Evolutionary conservation across 192 early-diverging fungal genomes (phyloP).

Genomic region (Umbelopsis vinacea): DNA sequence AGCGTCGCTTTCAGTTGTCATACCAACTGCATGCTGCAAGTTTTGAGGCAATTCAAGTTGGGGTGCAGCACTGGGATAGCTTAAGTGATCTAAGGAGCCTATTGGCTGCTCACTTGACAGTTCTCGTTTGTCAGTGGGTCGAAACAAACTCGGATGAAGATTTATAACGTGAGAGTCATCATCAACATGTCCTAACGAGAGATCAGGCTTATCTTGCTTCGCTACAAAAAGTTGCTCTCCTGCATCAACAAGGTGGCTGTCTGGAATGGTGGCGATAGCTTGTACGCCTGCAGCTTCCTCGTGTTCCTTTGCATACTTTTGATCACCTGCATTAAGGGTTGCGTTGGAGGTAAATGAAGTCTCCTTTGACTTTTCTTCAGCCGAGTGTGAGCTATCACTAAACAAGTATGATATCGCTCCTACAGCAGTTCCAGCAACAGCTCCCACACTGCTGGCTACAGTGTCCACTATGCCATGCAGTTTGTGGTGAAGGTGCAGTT

Average conservation of each 20-base stretch:
- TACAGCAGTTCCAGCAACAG: slow-evolving; percentile 15
- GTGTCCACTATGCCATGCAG: background rate
- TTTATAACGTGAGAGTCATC: background rate
- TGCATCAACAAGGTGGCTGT: background rate
- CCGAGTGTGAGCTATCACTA: background rate
- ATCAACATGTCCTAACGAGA: background rate
- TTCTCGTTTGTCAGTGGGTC: background rate
- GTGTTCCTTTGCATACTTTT: background rate
- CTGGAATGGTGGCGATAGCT: background rate
- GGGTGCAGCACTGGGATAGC: background rate
- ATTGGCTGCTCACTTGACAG: background rate
- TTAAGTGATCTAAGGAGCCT: background rate
- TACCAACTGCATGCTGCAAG: no score
- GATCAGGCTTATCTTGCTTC: background rate
- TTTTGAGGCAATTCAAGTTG: no score
- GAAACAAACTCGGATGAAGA: background rate
- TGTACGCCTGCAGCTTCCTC: background rate
- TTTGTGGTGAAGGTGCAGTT: background rate
- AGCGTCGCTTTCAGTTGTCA: no score
- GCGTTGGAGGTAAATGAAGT: background rate
- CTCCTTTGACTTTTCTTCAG: background rate
- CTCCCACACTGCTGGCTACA: background rate
- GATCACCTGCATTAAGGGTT: background rate
- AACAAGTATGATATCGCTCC: background rate
- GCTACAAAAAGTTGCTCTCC: background rate